phyloP scores from a whole-genome alignment of 2,329 filamentous ascomycete genomes.

The Graphilbum fragrans region DNA sequence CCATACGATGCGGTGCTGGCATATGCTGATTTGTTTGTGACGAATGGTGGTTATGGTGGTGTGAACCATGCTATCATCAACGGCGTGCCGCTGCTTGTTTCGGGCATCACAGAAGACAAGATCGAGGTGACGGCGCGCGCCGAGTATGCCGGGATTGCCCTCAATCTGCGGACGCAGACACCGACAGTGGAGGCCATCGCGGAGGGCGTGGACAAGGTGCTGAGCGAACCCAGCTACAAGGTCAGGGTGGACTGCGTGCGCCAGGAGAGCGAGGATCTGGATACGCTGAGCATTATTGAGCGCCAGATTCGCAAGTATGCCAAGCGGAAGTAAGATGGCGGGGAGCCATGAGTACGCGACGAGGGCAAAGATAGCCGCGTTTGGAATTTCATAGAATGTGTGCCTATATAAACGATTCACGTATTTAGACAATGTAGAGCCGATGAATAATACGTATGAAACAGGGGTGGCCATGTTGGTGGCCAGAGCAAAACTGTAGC shows the following conservation, averaged over 20 bases:
- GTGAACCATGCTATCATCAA: constrained; percentile 30
- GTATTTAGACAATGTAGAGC: too few relatives aligned
- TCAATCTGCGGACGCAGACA: constrained; percentile 26
- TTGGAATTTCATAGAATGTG: too few relatives aligned
- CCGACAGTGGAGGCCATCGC: constrained; percentile 18
- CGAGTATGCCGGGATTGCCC: constrained; percentile 29
- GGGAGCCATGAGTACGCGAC: too few relatives aligned
- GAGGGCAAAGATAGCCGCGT: too few relatives aligned
- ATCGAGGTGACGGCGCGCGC: constrained; percentile 26
- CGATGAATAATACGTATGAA: too few relatives aligned
- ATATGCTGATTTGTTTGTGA: constrained; percentile 30
- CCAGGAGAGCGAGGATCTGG: constrained; percentile 11
- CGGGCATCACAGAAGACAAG: constrained; percentile 28
- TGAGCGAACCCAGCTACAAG: constrained; percentile 19
- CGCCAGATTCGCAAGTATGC: not conserved
- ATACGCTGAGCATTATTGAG: constrained; percentile 5
- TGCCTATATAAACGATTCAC: too few relatives aligned
- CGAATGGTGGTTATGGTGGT: constrained; percentile 36
- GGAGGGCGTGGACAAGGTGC: constrained; percentile 18
- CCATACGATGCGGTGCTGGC: constrained; percentile 33
- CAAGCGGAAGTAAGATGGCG: too few relatives aligned
- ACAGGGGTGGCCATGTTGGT: too few relatives aligned
- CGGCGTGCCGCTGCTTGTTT: constrained; percentile 34
- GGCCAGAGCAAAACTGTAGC: too few relatives aligned
- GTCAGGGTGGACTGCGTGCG: constrained; percentile 13